These are phyloP conservation scores for Neurospora sp. DNA, from an alignment of 495 filamentous ascomycete species.

Conservation along the genomic window DNA sequence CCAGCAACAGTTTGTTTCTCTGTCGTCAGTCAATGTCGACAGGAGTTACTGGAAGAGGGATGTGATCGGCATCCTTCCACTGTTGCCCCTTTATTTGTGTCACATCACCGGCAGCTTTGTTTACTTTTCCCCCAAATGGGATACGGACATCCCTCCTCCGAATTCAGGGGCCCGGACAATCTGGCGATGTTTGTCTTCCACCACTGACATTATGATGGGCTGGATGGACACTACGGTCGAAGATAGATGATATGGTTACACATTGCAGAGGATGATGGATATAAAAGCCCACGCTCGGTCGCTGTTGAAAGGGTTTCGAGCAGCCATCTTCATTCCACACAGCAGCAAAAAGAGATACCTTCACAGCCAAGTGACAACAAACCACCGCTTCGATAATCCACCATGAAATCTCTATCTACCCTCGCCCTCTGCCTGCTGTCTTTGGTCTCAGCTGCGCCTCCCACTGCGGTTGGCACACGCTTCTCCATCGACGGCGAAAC, in stretches of 20 bases:
- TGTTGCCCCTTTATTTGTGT: not conserved
- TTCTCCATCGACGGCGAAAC: conserved; percentile 55
- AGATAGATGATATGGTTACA: not conserved
- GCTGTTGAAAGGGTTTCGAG: not conserved
- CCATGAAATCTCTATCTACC: conserved; percentile 10
- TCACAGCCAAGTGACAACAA: not conserved
- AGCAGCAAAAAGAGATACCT: not conserved
- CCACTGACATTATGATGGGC: not conserved
- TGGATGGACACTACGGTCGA: not conserved
- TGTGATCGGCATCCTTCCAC: not conserved
- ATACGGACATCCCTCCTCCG: conserved; percentile 11
- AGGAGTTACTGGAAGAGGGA: not conserved
- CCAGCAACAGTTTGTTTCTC: not conserved
- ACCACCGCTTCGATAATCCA: not conserved
- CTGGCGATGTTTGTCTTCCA: not conserved
- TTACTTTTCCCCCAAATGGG: conserved; percentile 4
- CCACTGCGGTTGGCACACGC: conserved; percentile 14
- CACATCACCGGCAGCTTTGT: not conserved
- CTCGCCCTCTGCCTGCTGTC: conserved; percentile 16
- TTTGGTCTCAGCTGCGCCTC: conserved; percentile 3
- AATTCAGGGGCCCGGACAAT: conserved; percentile 5
- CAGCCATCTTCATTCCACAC: not conserved
- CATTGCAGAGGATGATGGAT: not conserved
- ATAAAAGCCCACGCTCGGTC: not conserved
- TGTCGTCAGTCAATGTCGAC: not conserved